Evolutionary conservation across 2,329 filamentous ascomycete species (phyloP).

Genomic region (Pseudogymnoascus sp.): DNA sequence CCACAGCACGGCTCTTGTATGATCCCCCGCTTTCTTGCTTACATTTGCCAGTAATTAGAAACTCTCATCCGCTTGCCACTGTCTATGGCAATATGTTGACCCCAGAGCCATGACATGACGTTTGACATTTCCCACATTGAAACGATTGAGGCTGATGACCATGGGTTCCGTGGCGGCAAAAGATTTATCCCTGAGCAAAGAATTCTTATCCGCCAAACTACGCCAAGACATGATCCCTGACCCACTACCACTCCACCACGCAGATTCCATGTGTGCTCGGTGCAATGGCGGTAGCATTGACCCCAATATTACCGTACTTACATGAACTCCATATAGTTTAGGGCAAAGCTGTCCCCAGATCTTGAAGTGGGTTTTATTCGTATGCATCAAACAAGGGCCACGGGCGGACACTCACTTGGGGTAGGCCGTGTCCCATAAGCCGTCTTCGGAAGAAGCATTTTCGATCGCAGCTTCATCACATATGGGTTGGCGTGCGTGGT

Average conservation of each 20-base stretch:
- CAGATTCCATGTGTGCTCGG: neutral
- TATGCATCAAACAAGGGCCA: neutral
- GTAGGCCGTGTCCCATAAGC: neutral
- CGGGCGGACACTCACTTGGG: neutral
- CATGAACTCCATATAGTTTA: neutral
- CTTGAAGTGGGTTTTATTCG: neutral
- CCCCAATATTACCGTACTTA: neutral
- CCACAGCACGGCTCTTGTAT: neutral
- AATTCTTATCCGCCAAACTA: neutral
- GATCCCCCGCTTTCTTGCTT: neutral
- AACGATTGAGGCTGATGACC: neutral
- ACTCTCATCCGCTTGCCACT: neutral
- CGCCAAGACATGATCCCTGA: neutral
- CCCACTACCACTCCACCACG: neutral
- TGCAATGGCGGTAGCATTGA: neutral
- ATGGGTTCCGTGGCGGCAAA: neutral
- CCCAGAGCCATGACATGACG: neutral
- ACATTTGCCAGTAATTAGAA: neutral
- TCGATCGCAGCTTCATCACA: neutral
- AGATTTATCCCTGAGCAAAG: neutral
- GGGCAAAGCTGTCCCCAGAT: neutral
- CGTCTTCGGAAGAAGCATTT: neutral
- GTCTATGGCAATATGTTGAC: slow-evolving; percentile 2
- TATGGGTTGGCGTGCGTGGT: neutral
- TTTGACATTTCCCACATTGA: neutral